Conservation (phyloP, 2,329 filamentous ascomycete species). For the Talaromyces sp. region DNA sequence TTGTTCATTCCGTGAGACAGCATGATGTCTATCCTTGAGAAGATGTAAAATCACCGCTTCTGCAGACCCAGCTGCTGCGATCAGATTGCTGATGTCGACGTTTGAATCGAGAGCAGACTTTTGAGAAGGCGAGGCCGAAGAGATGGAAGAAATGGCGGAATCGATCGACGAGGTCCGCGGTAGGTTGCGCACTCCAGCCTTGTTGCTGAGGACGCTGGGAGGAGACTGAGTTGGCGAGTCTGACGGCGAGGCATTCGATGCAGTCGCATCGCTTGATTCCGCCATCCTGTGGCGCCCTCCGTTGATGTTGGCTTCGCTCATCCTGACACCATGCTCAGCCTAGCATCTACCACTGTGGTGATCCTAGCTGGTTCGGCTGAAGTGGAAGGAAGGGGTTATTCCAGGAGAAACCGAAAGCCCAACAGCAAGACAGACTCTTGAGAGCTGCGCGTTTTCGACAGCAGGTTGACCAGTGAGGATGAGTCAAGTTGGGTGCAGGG, state of each 20-base stretch:
- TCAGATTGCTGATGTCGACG: conserved; percentile 70
- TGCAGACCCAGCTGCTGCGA: conserved; percentile 78
- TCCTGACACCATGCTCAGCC: conserved; percentile 21
- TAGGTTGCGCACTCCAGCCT: conserved; percentile 30
- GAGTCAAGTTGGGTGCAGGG: background rate
- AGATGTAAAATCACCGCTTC: conserved; percentile 85
- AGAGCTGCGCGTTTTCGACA: background rate
- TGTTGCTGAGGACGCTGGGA: conserved; percentile 24
- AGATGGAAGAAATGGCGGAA: conserved; percentile 78
- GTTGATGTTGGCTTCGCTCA: conserved; percentile 16
- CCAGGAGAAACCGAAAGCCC: background rate
- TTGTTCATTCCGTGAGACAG: conserved; percentile 82
- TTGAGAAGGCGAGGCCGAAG: conserved; percentile 52
- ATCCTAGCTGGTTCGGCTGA: background rate
- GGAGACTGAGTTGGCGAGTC: conserved; percentile 24
- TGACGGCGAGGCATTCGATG: conserved; percentile 18
- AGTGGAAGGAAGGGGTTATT: background rate
- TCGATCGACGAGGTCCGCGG: conserved; percentile 85
- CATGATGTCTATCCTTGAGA: conserved; percentile 84
- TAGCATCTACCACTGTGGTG: background rate
- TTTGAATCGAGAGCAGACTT: conserved; percentile 53
- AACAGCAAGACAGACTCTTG: background rate
- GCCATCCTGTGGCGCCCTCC: conserved; percentile 21
- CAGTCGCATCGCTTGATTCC: conserved; percentile 23
- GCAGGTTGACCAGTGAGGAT: background rate